These are phyloP conservation scores for Rhytidiadelphus loreus DNA, from an alignment of 225 moss, liverwort and hornwort species.

Conservation along the genomic window DNA sequence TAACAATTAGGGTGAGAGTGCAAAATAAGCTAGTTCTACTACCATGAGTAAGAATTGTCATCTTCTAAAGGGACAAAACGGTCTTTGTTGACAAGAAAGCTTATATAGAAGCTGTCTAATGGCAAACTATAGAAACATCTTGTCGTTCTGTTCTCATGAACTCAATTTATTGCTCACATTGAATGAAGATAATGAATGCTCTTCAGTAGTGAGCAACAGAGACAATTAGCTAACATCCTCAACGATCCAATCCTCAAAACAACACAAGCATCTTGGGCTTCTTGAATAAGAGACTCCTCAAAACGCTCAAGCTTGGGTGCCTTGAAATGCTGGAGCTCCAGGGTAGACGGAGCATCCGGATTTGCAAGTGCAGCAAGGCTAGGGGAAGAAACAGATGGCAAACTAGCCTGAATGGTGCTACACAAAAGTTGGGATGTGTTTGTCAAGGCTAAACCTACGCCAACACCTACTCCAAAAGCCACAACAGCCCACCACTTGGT, in stretches of 20 bases:
- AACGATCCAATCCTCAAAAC: background rate
- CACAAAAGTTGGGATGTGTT: conserved; percentile 34
- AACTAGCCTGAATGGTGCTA: conserved; percentile 6
- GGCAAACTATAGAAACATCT: background rate
- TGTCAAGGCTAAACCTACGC: conserved; percentile 36
- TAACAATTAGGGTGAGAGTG: background rate
- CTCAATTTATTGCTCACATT: conserved; percentile 5
- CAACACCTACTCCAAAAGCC: conserved; percentile 40
- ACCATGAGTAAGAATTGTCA: background rate
- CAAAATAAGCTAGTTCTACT: background rate
- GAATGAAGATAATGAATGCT: background rate
- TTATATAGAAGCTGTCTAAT: background rate
- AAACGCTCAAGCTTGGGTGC: conserved; percentile 18
- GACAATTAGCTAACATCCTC: background rate
- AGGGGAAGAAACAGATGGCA: conserved; percentile 10
- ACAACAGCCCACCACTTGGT: conserved; percentile 44
- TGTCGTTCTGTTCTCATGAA: background rate
- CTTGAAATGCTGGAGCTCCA: conserved; percentile 14
- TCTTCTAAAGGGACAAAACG: background rate
- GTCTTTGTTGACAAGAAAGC: background rate
- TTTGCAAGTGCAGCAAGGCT: background rate
- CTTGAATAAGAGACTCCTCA: conserved; percentile 29
- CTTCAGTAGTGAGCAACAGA: conserved; percentile 1
- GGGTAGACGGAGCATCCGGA: background rate
- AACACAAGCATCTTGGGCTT: conserved; percentile 14